These are phyloP conservation scores for Penicillium hesseltinei DNA, from an alignment of 2,329 filamentous ascomycete species.

Conservation along the genomic window DNA sequence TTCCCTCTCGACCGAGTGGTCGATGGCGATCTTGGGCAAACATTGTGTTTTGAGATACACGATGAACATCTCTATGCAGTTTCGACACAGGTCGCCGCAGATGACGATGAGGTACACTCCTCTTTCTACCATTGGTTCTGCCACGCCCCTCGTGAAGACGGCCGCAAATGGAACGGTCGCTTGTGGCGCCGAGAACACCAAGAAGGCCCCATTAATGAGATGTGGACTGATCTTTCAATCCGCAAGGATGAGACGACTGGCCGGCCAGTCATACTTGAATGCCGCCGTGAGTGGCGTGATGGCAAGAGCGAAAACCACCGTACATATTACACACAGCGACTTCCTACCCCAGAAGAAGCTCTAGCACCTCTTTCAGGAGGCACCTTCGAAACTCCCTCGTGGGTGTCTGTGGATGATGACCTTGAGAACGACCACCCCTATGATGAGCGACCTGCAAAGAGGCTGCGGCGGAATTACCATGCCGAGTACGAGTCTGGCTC, in stretches of 20 bases:
- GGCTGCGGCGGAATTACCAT: slow-evolving; percentile 41
- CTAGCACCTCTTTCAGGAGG: slow-evolving; percentile 5
- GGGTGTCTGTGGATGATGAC: slow-evolving; percentile 3
- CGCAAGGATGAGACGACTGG: slow-evolving; percentile 60
- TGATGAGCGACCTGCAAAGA: slow-evolving; percentile 37
- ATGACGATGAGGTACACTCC: slow-evolving; percentile 63
- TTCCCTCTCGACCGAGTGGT: slow-evolving; percentile 15
- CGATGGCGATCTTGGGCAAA: slow-evolving; percentile 58
- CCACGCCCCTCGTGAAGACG: slow-evolving; percentile 53
- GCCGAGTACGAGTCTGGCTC: slow-evolving; percentile 36
- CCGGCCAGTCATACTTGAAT: slow-evolving; percentile 62
- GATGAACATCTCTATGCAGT: slow-evolving; percentile 66
- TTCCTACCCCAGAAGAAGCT: slow-evolving; percentile 32
- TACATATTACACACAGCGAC: slow-evolving; percentile 61
- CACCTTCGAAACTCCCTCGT: not conserved
- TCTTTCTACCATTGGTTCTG: slow-evolving; percentile 68
- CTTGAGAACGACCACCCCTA: slow-evolving; percentile 26
- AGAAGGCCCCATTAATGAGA: slow-evolving; percentile 71
- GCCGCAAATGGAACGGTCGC: slow-evolving; percentile 43
- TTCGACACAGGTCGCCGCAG: slow-evolving; percentile 63
- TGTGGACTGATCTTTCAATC: slow-evolving; percentile 67
- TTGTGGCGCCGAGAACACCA: slow-evolving; percentile 66
- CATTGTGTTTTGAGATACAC: slow-evolving; percentile 70
- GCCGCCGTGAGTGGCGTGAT: slow-evolving; percentile 64
- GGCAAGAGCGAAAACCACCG: slow-evolving; percentile 59